phyloP scores from a whole-genome alignment of 2,329 filamentous ascomycete species.

The Aschersonia sp. region DNA sequence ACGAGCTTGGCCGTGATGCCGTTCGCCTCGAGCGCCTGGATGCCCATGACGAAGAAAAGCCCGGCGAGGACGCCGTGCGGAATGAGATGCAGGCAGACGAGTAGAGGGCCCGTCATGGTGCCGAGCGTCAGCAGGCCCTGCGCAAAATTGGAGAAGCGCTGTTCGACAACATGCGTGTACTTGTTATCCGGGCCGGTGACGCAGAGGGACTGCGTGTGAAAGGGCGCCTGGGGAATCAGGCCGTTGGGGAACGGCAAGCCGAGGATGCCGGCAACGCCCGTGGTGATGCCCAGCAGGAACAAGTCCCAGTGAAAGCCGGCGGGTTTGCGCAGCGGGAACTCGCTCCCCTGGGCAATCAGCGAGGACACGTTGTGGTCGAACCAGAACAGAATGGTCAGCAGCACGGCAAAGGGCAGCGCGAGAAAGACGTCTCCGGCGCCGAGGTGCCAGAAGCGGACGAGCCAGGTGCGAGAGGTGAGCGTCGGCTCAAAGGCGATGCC shows the following conservation, averaged over 20 bases:
- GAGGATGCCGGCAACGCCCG: constrained; percentile 58
- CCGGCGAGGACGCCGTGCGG: constrained; percentile 69
- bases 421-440: constrained; percentile 60
- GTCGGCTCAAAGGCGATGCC: constrained; percentile 70
- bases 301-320: constrained; percentile 79
- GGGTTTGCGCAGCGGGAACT: constrained; percentile 67
- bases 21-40: constrained; percentile 62
- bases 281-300: constrained; percentile 66
- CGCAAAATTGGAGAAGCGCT: constrained; percentile 63
- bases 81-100: constrained; percentile 61
- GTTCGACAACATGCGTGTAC: constrained; percentile 54
- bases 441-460: constrained; percentile 72
- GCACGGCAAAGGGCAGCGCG: constrained; percentile 72
- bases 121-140: constrained; percentile 66
- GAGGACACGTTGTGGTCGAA: constrained; percentile 46
- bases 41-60: constrained; percentile 74
- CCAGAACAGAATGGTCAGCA: constrained; percentile 54
- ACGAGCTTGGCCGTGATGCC: constrained; percentile 63
- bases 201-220: constrained; percentile 67
- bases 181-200: constrained; percentile 44
- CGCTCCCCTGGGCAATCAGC: constrained; percentile 68
- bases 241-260: constrained; percentile 73
- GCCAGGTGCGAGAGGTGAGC: constrained; percentile 49
- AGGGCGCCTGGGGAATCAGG: constrained; percentile 70
- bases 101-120: constrained; percentile 62